phyloP scores from a whole-genome alignment of 257 asterid species.

The Echites panduratus region DNA sequence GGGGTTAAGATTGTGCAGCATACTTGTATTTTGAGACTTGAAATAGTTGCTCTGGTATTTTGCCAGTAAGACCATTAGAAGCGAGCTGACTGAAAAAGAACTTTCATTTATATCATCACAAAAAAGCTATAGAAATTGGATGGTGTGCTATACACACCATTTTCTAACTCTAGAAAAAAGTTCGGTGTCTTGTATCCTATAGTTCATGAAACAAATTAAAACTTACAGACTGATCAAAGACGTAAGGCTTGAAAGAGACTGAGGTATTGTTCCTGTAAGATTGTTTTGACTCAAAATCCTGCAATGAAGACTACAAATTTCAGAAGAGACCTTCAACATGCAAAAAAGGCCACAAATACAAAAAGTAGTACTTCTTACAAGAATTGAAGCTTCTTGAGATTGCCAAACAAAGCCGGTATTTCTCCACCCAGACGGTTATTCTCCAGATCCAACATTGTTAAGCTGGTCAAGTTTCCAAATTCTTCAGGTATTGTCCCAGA shows the following conservation, averaged over 20 bases:
- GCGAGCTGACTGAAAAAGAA: constrained; percentile 67
- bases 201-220: constrained; percentile 6
- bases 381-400: constrained; percentile 58
- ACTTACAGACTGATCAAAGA: constrained; percentile 61
- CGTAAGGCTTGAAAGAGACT: constrained; percentile 59
- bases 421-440: constrained; percentile 66
- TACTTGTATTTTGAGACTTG: constrained; percentile 75
- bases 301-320: constrained; percentile 18
- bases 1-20: not conserved
- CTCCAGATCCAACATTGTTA: constrained; percentile 80
- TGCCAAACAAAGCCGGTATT: constrained; percentile 79
- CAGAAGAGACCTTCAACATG: constrained; percentile 3
- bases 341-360: not conserved
- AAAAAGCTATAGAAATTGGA: not conserved
- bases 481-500: constrained; percentile 73
- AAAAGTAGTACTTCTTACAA: constrained; percentile 48
- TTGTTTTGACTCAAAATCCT: constrained; percentile 78
- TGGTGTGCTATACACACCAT: not conserved
- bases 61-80: constrained; percentile 68
- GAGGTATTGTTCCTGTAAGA: constrained; percentile 72
- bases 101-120: constrained; percentile 14
- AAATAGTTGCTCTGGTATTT: constrained; percentile 63
- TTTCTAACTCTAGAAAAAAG: not conserved
- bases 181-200: not conserved
- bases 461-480: constrained; percentile 70